Evolutionary conservation across 805 yeast genomes (phyloP), one percentile per base, ranked within the genome.

Genomic region (Pichia ethanolica): DNA sequence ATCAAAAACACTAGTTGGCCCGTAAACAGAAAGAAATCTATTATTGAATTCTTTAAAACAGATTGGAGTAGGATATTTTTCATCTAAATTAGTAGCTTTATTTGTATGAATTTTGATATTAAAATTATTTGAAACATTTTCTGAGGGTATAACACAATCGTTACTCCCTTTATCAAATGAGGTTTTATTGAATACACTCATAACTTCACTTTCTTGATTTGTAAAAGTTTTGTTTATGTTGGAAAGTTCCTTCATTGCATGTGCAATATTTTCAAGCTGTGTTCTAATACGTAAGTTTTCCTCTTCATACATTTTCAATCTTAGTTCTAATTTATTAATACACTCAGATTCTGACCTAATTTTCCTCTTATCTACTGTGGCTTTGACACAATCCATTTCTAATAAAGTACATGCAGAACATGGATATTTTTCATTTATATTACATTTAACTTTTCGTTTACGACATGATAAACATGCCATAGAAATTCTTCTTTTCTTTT

Each of bases 1-100:
- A 11, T 45, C 52, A 40, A 46, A 46, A 25, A 46, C 20, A 39
- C 48, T 46, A 4, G 48, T 46, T 8, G 44, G 44, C 9, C 48
- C 44, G 34, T 46, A 39, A 5, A 46, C 44, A 5, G 44, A 39
- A 11, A 39, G 26, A n/a, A 13, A 11, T 20, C 39, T 46, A 27
- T 39, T 25, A 5, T 39, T n/a, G 26, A 46, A 33, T 12, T 30
- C 44, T 40, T 46, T 39, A 20, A 46, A 46, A 12, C 32, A 25
- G 4, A 11, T 13, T 4, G 48, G 44, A 8, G 35, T 25, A 7
- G 48, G 39, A 41, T 50, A 45, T 28, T 47, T 39, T 34, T 40
- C 39, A 38, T 70, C 72, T 53, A 71, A 74, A 11, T 74, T 72
- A 7, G 9, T 28, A 25, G 25, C 20, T 14, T 38, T 14, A 11